Percentiles rank a stretch among this genome's conserved stretches.
Conservation (phyloP, 2,329 filamentous ascomycete genomes). For the Aspergillus neotritici region DNA sequence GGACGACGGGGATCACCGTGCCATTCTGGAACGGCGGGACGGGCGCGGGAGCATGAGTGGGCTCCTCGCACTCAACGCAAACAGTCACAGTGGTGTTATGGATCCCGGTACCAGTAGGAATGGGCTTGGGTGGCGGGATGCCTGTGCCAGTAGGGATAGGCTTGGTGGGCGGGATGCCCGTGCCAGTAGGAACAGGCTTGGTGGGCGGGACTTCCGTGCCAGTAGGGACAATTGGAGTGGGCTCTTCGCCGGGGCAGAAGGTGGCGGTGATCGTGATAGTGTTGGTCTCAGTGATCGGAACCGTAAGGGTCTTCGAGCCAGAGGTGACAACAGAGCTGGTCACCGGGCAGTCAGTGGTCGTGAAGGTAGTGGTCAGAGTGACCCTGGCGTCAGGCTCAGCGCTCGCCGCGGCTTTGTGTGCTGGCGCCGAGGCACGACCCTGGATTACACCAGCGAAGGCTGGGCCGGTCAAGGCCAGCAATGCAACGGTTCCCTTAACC, state of each 20-base stretch:
- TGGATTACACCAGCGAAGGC: constrained; percentile 31
- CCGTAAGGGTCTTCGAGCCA: constrained; percentile 22
- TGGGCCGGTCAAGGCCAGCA: constrained; percentile 33
- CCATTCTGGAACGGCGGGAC: constrained; percentile 15
- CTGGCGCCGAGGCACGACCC: constrained; percentile 9
- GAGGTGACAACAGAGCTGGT: constrained; percentile 25
- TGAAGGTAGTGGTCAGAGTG: constrained; percentile 29
- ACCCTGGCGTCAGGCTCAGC: constrained; percentile 14
- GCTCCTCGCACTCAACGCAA: constrained; percentile 6
- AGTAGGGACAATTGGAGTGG: constrained; percentile 6
- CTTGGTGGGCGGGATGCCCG: neutral
- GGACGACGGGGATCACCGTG: constrained; percentile 7
- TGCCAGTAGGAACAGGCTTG: constrained; percentile 10
- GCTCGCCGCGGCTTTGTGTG: constrained; percentile 1
- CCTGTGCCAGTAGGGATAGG: constrained; percentile 4
- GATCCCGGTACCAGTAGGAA: constrained; percentile 2
- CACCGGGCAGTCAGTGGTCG: constrained; percentile 32
- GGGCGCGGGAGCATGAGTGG: constrained; percentile 2
- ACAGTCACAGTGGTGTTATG: constrained; percentile 3
- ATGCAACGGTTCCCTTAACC: constrained; percentile 31
- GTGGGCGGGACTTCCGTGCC: constrained; percentile 4
- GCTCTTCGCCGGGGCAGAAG: constrained; percentile 17
- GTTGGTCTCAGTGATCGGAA: constrained; percentile 29
- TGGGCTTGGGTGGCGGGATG: constrained; percentile 5
- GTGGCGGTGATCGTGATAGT: constrained; percentile 27